Evolutionary conservation across 768 basidiomycete species (phyloP).

Genomic region (Royoungia palumana): DNA sequence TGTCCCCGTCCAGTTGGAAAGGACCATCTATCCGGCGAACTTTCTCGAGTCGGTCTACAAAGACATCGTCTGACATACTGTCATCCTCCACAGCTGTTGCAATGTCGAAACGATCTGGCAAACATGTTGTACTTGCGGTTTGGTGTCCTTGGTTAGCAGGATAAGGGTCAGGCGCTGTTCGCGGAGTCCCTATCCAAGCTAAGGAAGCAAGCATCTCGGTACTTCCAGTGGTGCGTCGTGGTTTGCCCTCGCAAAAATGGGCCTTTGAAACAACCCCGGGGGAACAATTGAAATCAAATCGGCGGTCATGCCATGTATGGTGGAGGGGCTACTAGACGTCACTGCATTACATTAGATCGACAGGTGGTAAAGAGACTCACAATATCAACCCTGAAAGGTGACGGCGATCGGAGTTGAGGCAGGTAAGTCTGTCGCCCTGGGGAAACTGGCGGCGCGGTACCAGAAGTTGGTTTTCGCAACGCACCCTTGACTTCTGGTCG

Average conservation of each 20-base stretch:
- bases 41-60: constrained; percentile 46
- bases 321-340: constrained; percentile 26
- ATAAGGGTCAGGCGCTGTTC: not conserved
- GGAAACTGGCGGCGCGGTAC: not conserved
- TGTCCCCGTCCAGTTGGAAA: not conserved
- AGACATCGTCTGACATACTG: constrained; percentile 46
- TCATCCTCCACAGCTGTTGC: constrained; percentile 51
- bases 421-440: constrained; percentile 8
- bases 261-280: not conserved
- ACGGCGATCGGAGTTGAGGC: constrained; percentile 23
- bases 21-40: constrained; percentile 31
- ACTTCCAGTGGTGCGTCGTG: constrained; percentile 9
- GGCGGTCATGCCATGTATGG: constrained; percentile 29
- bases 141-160: not conserved
- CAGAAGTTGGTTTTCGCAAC: constrained; percentile 4
- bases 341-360: constrained; percentile 7
- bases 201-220: constrained; percentile 33
- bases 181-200: constrained; percentile 28
- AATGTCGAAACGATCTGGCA: constrained; percentile 22
- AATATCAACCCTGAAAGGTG: constrained; percentile 26
- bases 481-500: not conserved
- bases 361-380: constrained; percentile 12
- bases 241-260: constrained; percentile 1
- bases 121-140: not conserved
- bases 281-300: constrained; percentile 13